These are phyloP conservation scores for Boletus pseudopeckii DNA, from an alignment of 768 basidiomycete genomes.

Conservation along the genomic window DNA sequence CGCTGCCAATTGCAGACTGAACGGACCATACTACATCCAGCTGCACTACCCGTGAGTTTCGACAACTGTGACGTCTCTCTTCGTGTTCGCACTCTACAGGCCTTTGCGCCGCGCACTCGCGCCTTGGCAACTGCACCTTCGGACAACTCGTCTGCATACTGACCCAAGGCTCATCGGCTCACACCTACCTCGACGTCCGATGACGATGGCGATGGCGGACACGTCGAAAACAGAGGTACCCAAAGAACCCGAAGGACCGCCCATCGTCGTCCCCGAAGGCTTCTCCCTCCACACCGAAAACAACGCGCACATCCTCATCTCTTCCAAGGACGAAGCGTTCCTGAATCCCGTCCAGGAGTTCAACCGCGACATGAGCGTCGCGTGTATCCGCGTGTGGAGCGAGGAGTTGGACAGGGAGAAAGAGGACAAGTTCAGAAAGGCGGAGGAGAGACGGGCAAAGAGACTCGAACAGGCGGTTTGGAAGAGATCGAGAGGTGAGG, in stretches of 20 bases:
- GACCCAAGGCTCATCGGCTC: neutral
- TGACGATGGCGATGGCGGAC: conserved; percentile 6
- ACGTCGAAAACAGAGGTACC: neutral
- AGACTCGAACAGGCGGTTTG: conserved; percentile 33
- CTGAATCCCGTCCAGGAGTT: conserved; percentile 98
- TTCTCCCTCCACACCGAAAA: conserved; percentile 81
- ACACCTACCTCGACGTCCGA: neutral
- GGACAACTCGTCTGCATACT: conserved; percentile 1
- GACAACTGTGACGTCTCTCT: conserved; percentile 18
- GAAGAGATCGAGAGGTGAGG: conserved; percentile 47
- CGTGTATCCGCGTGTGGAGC: conserved; percentile 87
- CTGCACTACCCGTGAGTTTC: neutral
- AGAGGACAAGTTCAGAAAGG: conserved; percentile 54
- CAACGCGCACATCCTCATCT: conserved; percentile 58
- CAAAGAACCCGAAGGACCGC: conserved; percentile 4
- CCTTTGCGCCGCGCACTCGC: conserved; percentile 27
- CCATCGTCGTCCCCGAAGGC: conserved; percentile 60
- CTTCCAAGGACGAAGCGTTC: conserved; percentile 75
- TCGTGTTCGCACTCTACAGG: conserved; percentile 19
- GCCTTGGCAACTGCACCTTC: neutral
- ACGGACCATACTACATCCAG: too few relatives aligned
- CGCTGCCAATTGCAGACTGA: too few relatives aligned
- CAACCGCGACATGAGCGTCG: conserved; percentile 91
- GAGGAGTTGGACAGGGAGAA: conserved; percentile 65
- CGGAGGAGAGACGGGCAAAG: conserved; percentile 47